Conservation (phyloP, 306 rosid species). For the Rubus idaeus region DNA sequence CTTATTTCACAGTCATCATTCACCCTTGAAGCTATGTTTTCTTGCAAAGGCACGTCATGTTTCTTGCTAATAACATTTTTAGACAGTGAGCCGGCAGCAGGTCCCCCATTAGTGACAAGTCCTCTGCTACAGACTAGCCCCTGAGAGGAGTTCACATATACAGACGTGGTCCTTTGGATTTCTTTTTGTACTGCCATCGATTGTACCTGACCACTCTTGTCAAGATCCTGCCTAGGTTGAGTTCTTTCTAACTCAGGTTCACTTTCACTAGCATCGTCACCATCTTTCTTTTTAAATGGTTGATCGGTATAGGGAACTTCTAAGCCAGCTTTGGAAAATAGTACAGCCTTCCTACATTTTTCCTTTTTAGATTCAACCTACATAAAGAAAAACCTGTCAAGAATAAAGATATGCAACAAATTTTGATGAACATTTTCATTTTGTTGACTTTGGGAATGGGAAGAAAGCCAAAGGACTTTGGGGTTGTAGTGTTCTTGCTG, state of each 20-base stretch:
- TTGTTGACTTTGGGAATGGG: background rate
- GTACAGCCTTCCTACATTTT: conserved; percentile 59
- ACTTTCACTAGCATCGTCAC: conserved; percentile 19
- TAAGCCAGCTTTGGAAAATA: conserved; percentile 58
- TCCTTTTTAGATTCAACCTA: conserved; percentile 67
- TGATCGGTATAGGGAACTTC: conserved; percentile 36
- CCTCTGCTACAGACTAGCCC: conserved; percentile 27
- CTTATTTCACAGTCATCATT: conserved; percentile 27
- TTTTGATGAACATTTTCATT: background rate
- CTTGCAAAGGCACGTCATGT: conserved; percentile 14
- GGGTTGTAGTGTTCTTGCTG: background rate
- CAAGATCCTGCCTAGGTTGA: conserved; percentile 22
- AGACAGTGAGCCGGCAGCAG: conserved; percentile 20
- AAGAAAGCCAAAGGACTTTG: background rate
- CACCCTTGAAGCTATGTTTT: conserved; percentile 20
- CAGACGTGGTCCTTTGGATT: conserved; percentile 11
- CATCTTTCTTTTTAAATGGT: conserved; percentile 24
- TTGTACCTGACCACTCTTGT: conserved; percentile 32
- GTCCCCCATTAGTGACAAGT: conserved; percentile 14
- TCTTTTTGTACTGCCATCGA: conserved; percentile 28
- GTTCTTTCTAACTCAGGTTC: conserved; percentile 41
- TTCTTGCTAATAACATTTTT: conserved; percentile 18
- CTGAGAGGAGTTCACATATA: conserved; percentile 36
- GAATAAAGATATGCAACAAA: conserved; percentile 17
- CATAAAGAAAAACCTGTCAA: conserved; percentile 7